phyloP scores from a whole-genome alignment of 108 stramenopile genomes.

The Pseudonitzschia multiseries region DNA sequence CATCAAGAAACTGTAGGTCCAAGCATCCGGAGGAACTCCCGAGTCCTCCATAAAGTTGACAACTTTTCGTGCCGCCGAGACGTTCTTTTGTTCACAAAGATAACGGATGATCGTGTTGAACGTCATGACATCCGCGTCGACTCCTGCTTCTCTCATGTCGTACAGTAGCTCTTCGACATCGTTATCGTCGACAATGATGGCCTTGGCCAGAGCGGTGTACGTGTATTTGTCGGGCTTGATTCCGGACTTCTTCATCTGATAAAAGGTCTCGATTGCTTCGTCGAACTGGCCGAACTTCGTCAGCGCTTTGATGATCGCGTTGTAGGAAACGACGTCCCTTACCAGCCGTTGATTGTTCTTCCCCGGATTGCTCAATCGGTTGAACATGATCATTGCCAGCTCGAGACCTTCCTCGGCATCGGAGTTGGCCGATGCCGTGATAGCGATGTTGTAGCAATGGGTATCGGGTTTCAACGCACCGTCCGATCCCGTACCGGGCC shows the following conservation, averaged over 20 bases:
- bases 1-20: conserved; percentile 86
- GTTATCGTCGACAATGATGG: conserved; percentile 56
- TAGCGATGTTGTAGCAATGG: conserved; percentile 71
- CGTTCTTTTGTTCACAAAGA: conserved; percentile 55
- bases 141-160: conserved; percentile 77
- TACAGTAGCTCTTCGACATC: conserved; percentile 65
- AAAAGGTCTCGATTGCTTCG: conserved; percentile 62
- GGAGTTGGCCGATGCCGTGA: conserved; percentile 68
- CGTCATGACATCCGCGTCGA: conserved; percentile 63
- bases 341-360: conserved; percentile 6
- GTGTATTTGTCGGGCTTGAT: conserved; percentile 74
- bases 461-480: conserved; percentile 70
- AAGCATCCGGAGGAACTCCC: conserved; percentile 74
- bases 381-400: conserved; percentile 60
- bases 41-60: conserved; percentile 69
- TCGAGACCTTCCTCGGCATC: conserved; percentile 51
- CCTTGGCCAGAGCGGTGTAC: conserved; percentile 76
- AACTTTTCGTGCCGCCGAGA: conserved; percentile 70
- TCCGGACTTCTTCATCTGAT: conserved; percentile 49
- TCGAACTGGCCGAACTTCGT: conserved; percentile 50
- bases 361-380: conserved; percentile 47
- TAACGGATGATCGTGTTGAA: conserved; percentile 74
- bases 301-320: conserved; percentile 72
- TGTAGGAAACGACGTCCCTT: conserved; percentile 76
- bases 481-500: conserved; percentile 69